Evolutionary conservation across 257 asterid species (phyloP).

Genomic region (Nicotiana noctiflora): DNA sequence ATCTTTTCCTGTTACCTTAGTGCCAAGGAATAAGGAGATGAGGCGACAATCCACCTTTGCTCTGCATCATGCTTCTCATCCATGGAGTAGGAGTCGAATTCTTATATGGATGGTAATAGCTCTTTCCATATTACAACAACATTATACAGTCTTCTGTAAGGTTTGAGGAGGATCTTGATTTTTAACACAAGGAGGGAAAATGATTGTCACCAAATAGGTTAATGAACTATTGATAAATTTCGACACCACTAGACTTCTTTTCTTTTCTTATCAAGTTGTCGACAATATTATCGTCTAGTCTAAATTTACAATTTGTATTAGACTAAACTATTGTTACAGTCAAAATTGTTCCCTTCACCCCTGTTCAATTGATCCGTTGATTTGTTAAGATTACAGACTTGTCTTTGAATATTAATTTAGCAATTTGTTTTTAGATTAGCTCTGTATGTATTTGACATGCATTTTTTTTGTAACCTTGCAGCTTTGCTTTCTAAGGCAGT

Average conservation of each 20-base stretch:
- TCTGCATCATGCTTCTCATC: conserved; percentile 87
- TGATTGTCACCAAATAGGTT: background rate
- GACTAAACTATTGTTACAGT: background rate
- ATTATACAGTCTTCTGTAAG: background rate
- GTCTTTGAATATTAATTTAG: background rate
- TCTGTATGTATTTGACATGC: background rate
- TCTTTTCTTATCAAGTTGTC: background rate
- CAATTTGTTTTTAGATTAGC: background rate
- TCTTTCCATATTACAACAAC: background rate
- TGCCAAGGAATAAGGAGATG: conserved; percentile 56
- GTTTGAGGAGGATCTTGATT: background rate
- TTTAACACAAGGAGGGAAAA: background rate
- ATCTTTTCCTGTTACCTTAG: background rate
- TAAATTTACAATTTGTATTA: background rate
- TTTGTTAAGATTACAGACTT: background rate
- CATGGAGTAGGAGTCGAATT: conserved; percentile 75
- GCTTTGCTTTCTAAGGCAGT: conserved; percentile 89
- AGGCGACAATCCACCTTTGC: conserved; percentile 81
- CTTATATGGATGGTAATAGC: conserved; percentile 82
- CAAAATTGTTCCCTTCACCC: background rate
- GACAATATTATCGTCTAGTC: background rate
- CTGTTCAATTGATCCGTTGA: background rate
- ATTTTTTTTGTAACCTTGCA: conserved; percentile 22
- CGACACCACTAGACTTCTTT: background rate
- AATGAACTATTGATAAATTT: background rate